A percentile compares a stretch with the other conserved stretches of the same genome.
phyloP scores from a whole-genome alignment of 306 rosid genomes.

The Ceratonia siliqua region DNA sequence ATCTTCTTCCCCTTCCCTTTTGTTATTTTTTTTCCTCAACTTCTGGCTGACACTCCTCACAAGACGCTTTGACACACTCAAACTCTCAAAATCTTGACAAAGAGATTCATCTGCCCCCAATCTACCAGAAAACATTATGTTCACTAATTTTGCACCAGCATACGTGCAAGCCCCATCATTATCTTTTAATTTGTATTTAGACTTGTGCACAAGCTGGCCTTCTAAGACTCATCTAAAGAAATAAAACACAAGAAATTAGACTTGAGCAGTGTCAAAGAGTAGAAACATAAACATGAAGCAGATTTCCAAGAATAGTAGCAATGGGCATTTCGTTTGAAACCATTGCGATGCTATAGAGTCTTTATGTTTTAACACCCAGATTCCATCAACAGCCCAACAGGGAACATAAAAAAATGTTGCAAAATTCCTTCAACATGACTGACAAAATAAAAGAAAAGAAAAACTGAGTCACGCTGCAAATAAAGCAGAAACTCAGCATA shows the following conservation, averaged over 20 bases:
- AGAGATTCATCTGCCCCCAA: constrained; percentile 55
- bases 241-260: constrained; percentile 34
- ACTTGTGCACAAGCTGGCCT: constrained; percentile 35
- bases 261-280: constrained; percentile 17
- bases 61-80: constrained; percentile 83
- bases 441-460: background rate
- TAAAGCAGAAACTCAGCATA: background rate
- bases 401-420: background rate
- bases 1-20: constrained; percentile 63
- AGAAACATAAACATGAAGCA: constrained; percentile 29
- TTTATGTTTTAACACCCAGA: background rate
- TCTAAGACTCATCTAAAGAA: constrained; percentile 36
- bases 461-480: background rate
- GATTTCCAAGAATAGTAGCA: background rate
- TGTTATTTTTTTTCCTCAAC: constrained; percentile 68
- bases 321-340: background rate
- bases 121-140: constrained; percentile 67
- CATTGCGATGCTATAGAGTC: background rate
- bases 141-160: constrained; percentile 37
- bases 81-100: constrained; percentile 62
- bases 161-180: constrained; percentile 41
- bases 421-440: background rate
- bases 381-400: background rate
- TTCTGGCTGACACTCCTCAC: constrained; percentile 91
- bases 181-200: constrained; percentile 28